A percentile compares a stretch with the other conserved stretches of the same genome.
Evolutionary conservation across 148 eudicot species (phyloP).

Genomic region (Amaranthus cruentus): DNA sequence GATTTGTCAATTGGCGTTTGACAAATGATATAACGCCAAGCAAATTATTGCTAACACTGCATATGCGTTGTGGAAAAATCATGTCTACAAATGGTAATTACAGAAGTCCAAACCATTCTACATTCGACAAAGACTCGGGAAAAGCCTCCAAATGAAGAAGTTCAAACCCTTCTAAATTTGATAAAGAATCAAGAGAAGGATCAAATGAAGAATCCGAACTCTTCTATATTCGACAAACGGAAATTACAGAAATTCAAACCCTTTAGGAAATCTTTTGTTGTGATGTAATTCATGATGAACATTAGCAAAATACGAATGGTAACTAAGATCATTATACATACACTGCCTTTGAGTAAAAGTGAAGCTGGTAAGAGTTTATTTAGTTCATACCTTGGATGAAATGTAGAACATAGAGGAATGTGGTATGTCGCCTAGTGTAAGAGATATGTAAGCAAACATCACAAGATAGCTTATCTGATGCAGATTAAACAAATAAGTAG

Average conservation of each 20-base stretch:
- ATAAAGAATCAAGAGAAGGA: too few relatives aligned
- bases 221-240: too few relatives aligned
- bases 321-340: not conserved
- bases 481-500: slow-evolving; percentile 11
- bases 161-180: too few relatives aligned
- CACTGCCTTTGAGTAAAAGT: not conserved
- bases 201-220: too few relatives aligned
- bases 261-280: not conserved
- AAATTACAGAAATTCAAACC: not conserved
- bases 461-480: slow-evolving; percentile 65
- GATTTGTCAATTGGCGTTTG: too few relatives aligned
- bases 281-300: not conserved
- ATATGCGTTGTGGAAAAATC: too few relatives aligned
- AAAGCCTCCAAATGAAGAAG: too few relatives aligned
- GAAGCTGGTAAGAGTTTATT: not conserved
- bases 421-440: slow-evolving; percentile 51
- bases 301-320: slow-evolving; percentile 4
- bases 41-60: too few relatives aligned
- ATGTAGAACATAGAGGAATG: slow-evolving; percentile 42
- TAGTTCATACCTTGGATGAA: slow-evolving; percentile 45
- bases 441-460: slow-evolving; percentile 61
- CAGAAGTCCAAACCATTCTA: too few relatives aligned
- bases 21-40: too few relatives aligned
- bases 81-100: too few relatives aligned
- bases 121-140: too few relatives aligned